Conservation (phyloP, 1,139 yeast species). For the Arxiozyma heterogenica region DNA sequence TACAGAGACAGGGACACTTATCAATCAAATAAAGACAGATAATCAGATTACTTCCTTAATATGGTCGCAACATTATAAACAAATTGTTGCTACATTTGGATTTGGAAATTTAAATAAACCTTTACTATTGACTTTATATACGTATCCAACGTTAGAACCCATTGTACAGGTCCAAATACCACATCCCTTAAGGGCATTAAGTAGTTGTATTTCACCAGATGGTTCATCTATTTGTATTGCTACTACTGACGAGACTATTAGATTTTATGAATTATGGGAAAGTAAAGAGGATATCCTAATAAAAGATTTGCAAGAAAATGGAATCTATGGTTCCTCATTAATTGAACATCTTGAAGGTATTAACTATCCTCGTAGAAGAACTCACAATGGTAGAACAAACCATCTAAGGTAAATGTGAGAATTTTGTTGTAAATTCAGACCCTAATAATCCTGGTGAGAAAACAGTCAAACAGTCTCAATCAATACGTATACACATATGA, state of each 20-base stretch:
- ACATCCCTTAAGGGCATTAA: constrained; percentile 48
- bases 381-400: neutral
- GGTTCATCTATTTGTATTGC: constrained; percentile 57
- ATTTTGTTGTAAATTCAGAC: no score
- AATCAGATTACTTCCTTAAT: constrained; percentile 72
- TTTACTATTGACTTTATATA: constrained; percentile 44
- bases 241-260: constrained; percentile 63
- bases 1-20: constrained; percentile 59
- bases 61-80: constrained; percentile 61
- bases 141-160: constrained; percentile 55
- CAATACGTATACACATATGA: neutral
- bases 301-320: constrained; percentile 34
- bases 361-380: neutral
- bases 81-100: constrained; percentile 74
- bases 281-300: constrained; percentile 29
- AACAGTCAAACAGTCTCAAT: neutral
- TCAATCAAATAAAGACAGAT: constrained; percentile 45
- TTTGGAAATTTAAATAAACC: constrained; percentile 49
- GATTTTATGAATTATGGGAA: constrained; percentile 67
- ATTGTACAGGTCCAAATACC: constrained; percentile 44
- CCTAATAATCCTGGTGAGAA: neutral
- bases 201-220: constrained; percentile 62
- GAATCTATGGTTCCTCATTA: constrained; percentile 47
- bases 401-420: neutral
- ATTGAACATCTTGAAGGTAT: constrained; percentile 54